phyloP scores from a whole-genome alignment of 345 rosid species.

The Salix arbutifolia region DNA sequence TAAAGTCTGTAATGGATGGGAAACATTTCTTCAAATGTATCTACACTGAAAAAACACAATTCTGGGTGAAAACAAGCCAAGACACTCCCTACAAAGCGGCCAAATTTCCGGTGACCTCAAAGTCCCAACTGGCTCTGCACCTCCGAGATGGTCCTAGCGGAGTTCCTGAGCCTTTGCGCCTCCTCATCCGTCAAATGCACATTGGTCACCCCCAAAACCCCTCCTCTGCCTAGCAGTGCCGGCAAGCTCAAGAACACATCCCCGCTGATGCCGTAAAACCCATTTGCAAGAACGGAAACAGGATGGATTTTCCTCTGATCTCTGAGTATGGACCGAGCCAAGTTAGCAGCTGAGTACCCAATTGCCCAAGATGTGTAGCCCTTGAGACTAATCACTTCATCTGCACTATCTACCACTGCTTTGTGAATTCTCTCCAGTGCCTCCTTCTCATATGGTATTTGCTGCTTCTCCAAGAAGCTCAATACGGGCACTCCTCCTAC shows the following conservation, averaged over 20 bases:
- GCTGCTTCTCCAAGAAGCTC: slow-evolving; percentile 65
- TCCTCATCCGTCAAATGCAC: slow-evolving; percentile 75
- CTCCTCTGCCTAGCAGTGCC: slow-evolving; percentile 64
- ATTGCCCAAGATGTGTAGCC: slow-evolving; percentile 99
- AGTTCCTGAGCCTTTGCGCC: slow-evolving; percentile 45
- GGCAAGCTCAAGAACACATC: slow-evolving; percentile 92
- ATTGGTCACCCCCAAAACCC: slow-evolving; percentile 73
- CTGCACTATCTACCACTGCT: slow-evolving; percentile 59
- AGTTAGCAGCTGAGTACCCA: slow-evolving; percentile 80
- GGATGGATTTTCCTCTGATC: slow-evolving; percentile 92
- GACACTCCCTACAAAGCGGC: neutral
- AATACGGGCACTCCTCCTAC: slow-evolving; percentile 87
- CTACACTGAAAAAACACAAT: too few species aligned
- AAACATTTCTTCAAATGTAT: too few species aligned
- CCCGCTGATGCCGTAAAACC: slow-evolving; percentile 67
- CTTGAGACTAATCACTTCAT: slow-evolving; percentile 76
- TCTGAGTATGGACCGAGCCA: slow-evolving; percentile 68
- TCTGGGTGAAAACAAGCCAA: neutral
- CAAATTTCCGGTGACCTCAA: slow-evolving; percentile 12
- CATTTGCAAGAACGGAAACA: slow-evolving; percentile 77
- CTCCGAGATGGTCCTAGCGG: slow-evolving; percentile 66
- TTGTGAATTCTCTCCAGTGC: slow-evolving; percentile 74
- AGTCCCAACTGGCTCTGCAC: slow-evolving; percentile 65
- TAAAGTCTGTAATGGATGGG: too few species aligned
- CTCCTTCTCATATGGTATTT: slow-evolving; percentile 70